A percentile compares a stretch with the other conserved stretches of the same genome.
Conservation (phyloP, 768 basidiomycete species). For the Clitopilus hobsonii region DNA sequence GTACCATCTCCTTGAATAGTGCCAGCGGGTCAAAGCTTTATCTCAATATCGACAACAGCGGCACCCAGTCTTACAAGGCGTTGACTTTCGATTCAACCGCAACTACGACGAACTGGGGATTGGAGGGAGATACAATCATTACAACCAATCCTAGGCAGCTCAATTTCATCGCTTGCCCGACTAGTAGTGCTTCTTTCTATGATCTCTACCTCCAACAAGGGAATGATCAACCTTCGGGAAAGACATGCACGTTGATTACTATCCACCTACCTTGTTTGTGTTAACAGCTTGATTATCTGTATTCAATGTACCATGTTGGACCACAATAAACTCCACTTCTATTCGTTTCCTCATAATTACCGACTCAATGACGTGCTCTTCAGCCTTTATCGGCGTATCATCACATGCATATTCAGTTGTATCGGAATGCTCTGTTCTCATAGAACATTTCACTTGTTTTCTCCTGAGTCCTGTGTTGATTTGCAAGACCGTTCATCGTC, state of each 20-base stretch:
- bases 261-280: slow-evolving; percentile 43
- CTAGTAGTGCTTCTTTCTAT: slow-evolving; percentile 35
- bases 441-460: no score
- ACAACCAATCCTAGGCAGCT: slow-evolving; percentile 45
- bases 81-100: slow-evolving; percentile 41
- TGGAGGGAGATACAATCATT: slow-evolving; percentile 59
- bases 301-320: neutral
- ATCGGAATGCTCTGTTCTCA: no score
- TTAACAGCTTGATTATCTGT: slow-evolving; percentile 13
- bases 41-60: slow-evolving; percentile 41
- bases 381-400: no score
- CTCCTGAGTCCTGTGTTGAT: no score
- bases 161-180: slow-evolving; percentile 51
- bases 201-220: slow-evolving; percentile 46
- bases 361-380: neutral
- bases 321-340: neutral
- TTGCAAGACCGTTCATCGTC: no score
- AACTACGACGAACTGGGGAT: slow-evolving; percentile 48
- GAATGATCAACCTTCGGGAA: slow-evolving; percentile 39
- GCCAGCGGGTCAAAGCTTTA: slow-evolving; percentile 37
- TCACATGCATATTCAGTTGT: no score
- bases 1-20: slow-evolving; percentile 40
- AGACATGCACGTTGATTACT: slow-evolving; percentile 31
- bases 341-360: neutral
- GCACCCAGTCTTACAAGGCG: slow-evolving; percentile 42